Evolutionary conservation across 768 basidiomycete genomes (phyloP), one percentile per base, ranked within the genome.

Genomic region (Ephemerocybe angulata): DNA sequence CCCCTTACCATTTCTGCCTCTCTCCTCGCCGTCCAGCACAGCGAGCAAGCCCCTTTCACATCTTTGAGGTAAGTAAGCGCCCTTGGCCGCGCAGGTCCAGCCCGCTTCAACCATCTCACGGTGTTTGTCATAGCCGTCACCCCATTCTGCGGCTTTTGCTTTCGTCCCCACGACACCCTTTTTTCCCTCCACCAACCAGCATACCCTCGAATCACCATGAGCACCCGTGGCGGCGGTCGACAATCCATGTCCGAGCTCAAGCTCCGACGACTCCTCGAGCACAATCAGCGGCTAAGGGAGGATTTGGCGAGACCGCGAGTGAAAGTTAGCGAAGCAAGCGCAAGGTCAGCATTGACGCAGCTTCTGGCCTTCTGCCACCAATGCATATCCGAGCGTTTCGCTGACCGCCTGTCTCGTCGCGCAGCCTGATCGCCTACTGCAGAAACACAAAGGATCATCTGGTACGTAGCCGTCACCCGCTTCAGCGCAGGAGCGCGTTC

Each of bases 161-260:
- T 17, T 35, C 8, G 17, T 35, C n/a, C n/a, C n/a, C n/a, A n/a
- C n/a, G n/a, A n/a, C 54, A 44, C 35, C 51, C 50, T 43, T 44
- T 51, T 15, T 33, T 47, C 37, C 19, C 38, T n/a, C n/a, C n/a
- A n/a, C n/a, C n/a, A n/a, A n/a, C 58, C 51, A 47, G 52, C 56
- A 55, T 53, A 58, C 27, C 56, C 59, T 53, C 47, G 47, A 54
- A 33, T 57, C 63, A 65, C 56, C 63, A 86, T 86, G 85, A 84
- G 80, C 61, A 75, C 77, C 65, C 79, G 85, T 61, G 67, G 76
- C 60, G 78, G 86, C 66, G 81, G 82, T 50, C 75, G 83, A 57
- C 93, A 94, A 76, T 91, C 91, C 60, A 96, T 98, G 93, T 91
- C 91, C 44, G 95, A 98, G 79, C 89, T 98, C 70, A 97, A 97